Base-by-base conservation (phyloP, 495 filamentous ascomycete genomes). In the Penicillium waksmanii region DNA sequence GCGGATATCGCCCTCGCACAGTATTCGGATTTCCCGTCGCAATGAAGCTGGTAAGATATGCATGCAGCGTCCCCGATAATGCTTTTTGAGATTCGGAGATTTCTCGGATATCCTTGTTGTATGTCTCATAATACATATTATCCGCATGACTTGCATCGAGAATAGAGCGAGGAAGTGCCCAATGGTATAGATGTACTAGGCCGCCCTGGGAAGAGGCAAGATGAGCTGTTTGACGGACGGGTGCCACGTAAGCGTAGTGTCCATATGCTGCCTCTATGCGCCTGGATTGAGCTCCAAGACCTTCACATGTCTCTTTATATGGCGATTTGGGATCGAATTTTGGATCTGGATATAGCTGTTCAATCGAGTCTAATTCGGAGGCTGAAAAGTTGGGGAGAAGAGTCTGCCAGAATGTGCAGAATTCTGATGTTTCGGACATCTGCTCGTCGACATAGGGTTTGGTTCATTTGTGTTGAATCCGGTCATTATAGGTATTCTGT, bases 391-490 rank as follows among this genome's bases (percentile, higher is more conserved):
- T 64, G 0, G 85, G 84, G 42, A 87, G 77, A 21, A 87, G 74
- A 5, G 55, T 73, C 0, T 65, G 61, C 76, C 85, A 84, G 61
- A 87, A 87, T 17, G 58, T 54, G 13, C 68, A 70, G 71, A 87
- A 85, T 12, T 84, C 73, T 2, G 64, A 66, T 18, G 75, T 63
- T 19, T 74, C 77, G 12, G 71, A 58, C 47, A 78, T 74, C n/a
- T 56, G 46, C 40, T 65, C 15, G 3, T 82, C 80, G 19, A 87
- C 76, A 66, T 87, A 89, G 40, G 70, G 8, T 83, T 75, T 43
- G 85, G 85, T 62, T 87, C 86, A 60, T 88, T 84, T 18, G 81
- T 80, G 69, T 85, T 85, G 71, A 79, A 87, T 23, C 86, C 85
- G 0, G 84, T 87, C 40, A 89, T 57, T 17, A 87, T 78, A 34